Base-by-base conservation (phyloP, 345 rosid genomes). In the Linum trigynum region DNA sequence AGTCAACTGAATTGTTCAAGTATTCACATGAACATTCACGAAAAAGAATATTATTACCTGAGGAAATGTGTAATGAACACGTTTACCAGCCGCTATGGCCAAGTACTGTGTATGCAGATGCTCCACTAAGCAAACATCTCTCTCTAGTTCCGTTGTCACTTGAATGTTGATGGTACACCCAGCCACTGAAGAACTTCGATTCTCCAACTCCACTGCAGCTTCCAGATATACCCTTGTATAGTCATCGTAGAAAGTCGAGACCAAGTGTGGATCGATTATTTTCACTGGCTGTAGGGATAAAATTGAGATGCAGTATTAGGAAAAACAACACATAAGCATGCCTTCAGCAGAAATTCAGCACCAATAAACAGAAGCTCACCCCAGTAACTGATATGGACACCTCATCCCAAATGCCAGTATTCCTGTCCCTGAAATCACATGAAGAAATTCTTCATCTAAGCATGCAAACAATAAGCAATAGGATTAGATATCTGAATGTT, bases 361-460 rank as follows among this genome's bases (percentile, higher is more conserved):
- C 42, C 38, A 67, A 15, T 2, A 63, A 0, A 1, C 58, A 42
- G 7, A 67, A 77, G 78, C 99, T 86, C 71, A 94, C 99, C 90
- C 99, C 99, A 16, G 86, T 83, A 39, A 88, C 80, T 76, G 85
- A 82, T 69, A 85, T 67, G 42, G 99, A 94, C 64, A 83, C 95
- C 77, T 94, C 99, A 75, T 94, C 99, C 99, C 99, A 94, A 68
- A 94, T 85, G 76, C 97, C 99, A 62, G 99, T 90, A 77, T 94
- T 94, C 80, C 99, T 82, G 76, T 94, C 99, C 88, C 99, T 94
- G 85, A 58, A 62, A 77, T 65, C 65, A 41, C 48, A 37, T 12
- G n/a, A 50, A 36, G 39, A 23, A 6, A 37, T 61, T 15, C 1
- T 62, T 36, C 14, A 3, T 48, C 1, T 23, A 23, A 23, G 32